Base-by-base conservation (phyloP, 1,139 yeast genomes). In the Saccharomycopsis crataegensis region DNA sequence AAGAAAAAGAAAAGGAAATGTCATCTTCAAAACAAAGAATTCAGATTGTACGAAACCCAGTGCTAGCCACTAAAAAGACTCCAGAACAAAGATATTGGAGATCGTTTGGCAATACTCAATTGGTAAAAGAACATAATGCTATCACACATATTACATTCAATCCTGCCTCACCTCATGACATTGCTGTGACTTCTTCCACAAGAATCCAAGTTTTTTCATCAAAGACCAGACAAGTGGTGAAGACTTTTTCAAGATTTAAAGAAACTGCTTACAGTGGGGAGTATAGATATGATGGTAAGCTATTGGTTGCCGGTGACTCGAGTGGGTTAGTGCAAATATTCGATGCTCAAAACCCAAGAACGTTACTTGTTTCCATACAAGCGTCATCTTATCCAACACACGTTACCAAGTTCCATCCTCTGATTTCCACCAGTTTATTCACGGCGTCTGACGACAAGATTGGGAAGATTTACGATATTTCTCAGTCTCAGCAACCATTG, bases 41-140 rank as follows among this genome's bases (percentile, higher is more conserved):
- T 28, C 78, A 80, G 49, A 84, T 85, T 46, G 79, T 77, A 43
- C 77, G 90, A 66, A 82, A 82, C 61, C 88, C 97, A 2, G 82
- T 88, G 1, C 72, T 83, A 16, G 96, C 97, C 11, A 79, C 82
- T 12, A 91, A 86, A 62, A 84, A 93, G 3, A 90, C 97, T 0
- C 93, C 98, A 0, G 99, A 93, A 63, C 96, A 90, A 65, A 76
- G 94, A 62, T 93, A 88, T 71, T 94, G 99, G 99, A 76, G 95
- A 62, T 54, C 57, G 6, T 56, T 49, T 48, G 90, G 91, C 56
- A 86, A 82, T 61, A 94, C 98, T 1, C 91, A 91, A 64, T 75
- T 93, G 50, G 91, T 91, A 49, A 93, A 93, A 69, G 99, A 94
- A 69, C 93, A 88, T 70, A 90, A 88, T 66, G 88, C 97, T 36